These are phyloP conservation scores for Vigna unguiculata DNA, from an alignment of 306 rosid genomes.

Conservation along the genomic window DNA sequence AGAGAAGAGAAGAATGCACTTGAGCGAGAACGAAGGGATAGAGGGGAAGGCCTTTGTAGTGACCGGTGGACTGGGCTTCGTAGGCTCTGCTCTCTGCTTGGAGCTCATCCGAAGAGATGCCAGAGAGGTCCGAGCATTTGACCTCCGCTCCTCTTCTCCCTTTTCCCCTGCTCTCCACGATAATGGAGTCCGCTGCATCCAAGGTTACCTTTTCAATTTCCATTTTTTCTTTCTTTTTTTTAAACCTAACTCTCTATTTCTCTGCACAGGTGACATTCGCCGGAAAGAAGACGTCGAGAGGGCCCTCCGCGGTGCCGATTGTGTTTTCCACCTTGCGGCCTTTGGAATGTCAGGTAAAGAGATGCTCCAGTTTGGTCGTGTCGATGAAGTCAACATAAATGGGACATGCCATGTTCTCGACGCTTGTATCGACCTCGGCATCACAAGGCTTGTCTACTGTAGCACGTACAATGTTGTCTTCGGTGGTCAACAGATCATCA, in stretches of 20 bases:
- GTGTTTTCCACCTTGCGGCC: slow-evolving; percentile 92
- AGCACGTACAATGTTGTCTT: slow-evolving; percentile 90
- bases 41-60: slow-evolving; percentile 78
- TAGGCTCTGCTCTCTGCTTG: slow-evolving; percentile 87
- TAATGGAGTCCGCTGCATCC: slow-evolving; percentile 67
- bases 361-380: slow-evolving; percentile 85
- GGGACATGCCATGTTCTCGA: slow-evolving; percentile 87
- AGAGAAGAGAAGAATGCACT: slow-evolving; percentile 55
- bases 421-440: slow-evolving; percentile 68
- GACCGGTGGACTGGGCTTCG: slow-evolving; percentile 86
- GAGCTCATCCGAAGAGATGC: slow-evolving; percentile 88
- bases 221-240: not conserved
- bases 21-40: slow-evolving; percentile 93
- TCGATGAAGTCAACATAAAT: slow-evolving; percentile 79
- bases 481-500: slow-evolving; percentile 76
- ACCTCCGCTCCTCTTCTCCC: slow-evolving; percentile 71
- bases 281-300: slow-evolving; percentile 74
- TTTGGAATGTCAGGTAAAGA: slow-evolving; percentile 93
- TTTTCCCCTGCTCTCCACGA: slow-evolving; percentile 57
- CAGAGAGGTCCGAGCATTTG: slow-evolving; percentile 71
- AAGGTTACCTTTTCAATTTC: slow-evolving; percentile 50
- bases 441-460: slow-evolving; percentile 79
- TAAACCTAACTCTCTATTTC: not conserved
- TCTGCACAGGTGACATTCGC: slow-evolving; percentile 62
- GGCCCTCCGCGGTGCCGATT: slow-evolving; percentile 71